Evolutionary conservation across 139 green algal genomes (phyloP).

Genomic region (Tetradesmus obliquus): DNA sequence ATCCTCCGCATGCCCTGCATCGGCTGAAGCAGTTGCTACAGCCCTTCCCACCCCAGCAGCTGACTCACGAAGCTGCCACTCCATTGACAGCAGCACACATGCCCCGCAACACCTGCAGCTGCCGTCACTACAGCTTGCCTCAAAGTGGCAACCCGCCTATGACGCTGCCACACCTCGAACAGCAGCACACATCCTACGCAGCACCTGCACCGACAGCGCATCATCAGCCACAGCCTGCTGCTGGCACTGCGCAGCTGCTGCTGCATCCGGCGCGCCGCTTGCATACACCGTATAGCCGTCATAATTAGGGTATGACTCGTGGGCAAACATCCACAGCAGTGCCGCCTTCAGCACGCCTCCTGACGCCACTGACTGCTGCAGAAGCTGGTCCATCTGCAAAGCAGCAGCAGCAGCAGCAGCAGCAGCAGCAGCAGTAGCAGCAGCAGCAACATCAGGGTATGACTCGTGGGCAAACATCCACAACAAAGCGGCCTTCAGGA

Average conservation of each 20-base stretch:
- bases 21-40: too few species aligned
- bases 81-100: neutral
- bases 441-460: conserved; percentile 69
- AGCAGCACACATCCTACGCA: neutral
- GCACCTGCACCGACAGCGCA: neutral
- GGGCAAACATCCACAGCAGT: conserved; percentile 66
- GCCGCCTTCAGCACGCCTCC: conserved; percentile 24
- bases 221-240: conserved; percentile 19
- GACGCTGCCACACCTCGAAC: neutral
- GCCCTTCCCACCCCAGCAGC: too few species aligned
- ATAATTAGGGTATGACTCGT: conserved; percentile 69
- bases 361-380: neutral
- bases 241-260: neutral
- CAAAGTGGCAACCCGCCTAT: neutral
- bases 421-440: neutral
- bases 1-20: neutral
- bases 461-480: conserved; percentile 62
- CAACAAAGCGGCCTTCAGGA: conserved; percentile 40
- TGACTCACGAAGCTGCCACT: neutral
- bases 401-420: neutral
- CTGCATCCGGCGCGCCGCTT: neutral
- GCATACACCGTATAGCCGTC: conserved; percentile 74
- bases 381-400: neutral
- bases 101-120: too few species aligned
- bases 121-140: too few species aligned